Conservation (phyloP, 805 yeast species). For the Lipomyces spencermartinsiae region DNA sequence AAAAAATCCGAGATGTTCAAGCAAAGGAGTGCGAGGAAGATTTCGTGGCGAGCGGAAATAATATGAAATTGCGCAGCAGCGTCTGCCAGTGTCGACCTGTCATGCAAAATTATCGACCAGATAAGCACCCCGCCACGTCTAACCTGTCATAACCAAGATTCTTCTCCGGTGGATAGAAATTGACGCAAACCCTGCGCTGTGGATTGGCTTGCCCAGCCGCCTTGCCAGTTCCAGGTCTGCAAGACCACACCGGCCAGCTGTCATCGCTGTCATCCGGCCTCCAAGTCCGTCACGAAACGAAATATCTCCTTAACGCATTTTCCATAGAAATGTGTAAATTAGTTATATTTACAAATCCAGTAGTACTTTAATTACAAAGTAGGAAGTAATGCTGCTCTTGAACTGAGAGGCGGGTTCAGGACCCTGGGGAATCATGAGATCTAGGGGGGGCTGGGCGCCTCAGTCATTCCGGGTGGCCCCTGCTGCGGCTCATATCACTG, state of each 20-base stretch:
- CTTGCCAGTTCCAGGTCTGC: background rate
- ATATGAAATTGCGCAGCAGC: background rate
- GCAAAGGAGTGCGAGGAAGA: background rate
- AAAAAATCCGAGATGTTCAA: background rate
- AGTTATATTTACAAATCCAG: too few relatives aligned
- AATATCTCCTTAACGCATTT: background rate
- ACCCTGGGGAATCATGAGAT: background rate
- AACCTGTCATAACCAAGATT: background rate
- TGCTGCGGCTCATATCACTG: background rate
- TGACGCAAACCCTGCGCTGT: background rate
- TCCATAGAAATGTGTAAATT: too few relatives aligned
- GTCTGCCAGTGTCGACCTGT: background rate
- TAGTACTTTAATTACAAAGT: too few relatives aligned
- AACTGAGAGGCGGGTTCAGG: background rate
- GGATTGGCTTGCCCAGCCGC: constrained; percentile 1
- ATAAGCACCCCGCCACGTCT: background rate
- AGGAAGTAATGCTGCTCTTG: background rate
- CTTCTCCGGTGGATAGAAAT: background rate
- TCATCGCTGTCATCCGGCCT: too few relatives aligned
- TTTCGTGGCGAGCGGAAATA: background rate
- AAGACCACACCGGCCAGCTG: too few relatives aligned
- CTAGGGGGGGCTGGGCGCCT: background rate
- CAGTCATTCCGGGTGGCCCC: background rate
- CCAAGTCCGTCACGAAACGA: background rate
- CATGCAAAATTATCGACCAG: too few relatives aligned